These are phyloP conservation scores for Ceriops tagal DNA, from an alignment of 345 rosid species.

Conservation along the genomic window DNA sequence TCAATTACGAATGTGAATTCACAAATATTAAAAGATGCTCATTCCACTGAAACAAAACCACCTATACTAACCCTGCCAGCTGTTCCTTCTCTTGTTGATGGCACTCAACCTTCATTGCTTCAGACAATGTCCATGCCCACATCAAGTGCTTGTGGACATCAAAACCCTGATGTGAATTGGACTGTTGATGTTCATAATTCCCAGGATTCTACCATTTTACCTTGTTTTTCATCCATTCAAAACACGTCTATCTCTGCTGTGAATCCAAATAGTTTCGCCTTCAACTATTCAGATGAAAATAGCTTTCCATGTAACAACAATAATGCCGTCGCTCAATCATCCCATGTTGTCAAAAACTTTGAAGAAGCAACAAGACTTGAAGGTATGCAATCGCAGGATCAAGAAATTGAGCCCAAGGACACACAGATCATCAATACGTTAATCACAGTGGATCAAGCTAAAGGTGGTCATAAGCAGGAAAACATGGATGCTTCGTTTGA, in stretches of 20 bases:
- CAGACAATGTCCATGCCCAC: constrained; percentile 4
- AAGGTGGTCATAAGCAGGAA: background rate
- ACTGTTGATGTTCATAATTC: constrained; percentile 13
- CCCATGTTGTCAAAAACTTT: too few relatives aligned
- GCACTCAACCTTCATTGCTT: background rate
- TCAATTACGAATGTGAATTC: constrained; percentile 18
- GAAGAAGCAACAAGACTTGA: constrained; percentile 12
- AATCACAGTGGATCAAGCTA: background rate
- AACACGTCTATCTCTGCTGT: constrained; percentile 11
- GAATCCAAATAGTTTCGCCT: constrained; percentile 18
- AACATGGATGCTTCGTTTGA: constrained; percentile 29
- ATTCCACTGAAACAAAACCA: constrained; percentile 14
- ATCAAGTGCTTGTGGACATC: constrained; percentile 8
- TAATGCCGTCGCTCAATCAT: background rate
- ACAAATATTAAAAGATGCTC: background rate
- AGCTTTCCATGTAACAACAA: constrained; percentile 17
- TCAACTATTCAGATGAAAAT: constrained; percentile 19
- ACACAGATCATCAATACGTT: background rate
- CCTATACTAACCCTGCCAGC: constrained; percentile 17
- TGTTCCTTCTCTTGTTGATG: background rate
- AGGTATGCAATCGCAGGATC: constrained; percentile 8
- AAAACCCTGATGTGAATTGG: constrained; percentile 19
- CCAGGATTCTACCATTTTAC: constrained; percentile 15
- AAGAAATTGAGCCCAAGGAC: constrained; percentile 6
- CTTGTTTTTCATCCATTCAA: constrained; percentile 19